Conservation (phyloP, 176 grass and related monocot genomes). For the Pontederia crassipes region DNA sequence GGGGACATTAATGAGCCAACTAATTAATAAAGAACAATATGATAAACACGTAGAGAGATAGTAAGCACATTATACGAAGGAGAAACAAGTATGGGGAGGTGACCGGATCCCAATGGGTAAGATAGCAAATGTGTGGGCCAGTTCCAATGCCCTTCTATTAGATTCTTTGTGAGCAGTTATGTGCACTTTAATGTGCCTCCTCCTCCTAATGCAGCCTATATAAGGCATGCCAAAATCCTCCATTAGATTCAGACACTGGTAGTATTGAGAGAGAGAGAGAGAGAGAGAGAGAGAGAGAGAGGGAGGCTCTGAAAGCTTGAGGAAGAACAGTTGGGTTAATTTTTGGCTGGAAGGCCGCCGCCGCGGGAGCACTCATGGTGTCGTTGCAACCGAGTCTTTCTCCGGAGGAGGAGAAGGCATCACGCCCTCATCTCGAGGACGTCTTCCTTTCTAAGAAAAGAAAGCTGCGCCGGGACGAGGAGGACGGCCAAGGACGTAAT, state of each 20-base stretch:
- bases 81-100: constrained; percentile 16
- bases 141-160: constrained; percentile 44
- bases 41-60: neutral
- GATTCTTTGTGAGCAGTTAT: constrained; percentile 58
- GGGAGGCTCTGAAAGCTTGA: constrained; percentile 2
- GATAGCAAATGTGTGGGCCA: constrained; percentile 49
- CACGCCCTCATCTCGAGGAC: constrained; percentile 22
- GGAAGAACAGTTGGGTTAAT: neutral
- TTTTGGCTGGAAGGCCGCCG: neutral
- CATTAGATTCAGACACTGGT: neutral
- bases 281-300: constrained; percentile 5
- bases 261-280: neutral
- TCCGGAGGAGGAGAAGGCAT: constrained; percentile 39
- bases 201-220: constrained; percentile 29
- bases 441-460: constrained; percentile 43
- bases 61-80: constrained; percentile 3
- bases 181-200: constrained; percentile 51
- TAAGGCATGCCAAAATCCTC: constrained; percentile 36
- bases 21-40: neutral
- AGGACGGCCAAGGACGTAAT: neutral
- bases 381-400: constrained; percentile 59
- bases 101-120: constrained; percentile 25
- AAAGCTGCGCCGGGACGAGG: constrained; percentile 27
- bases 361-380: constrained; percentile 27
- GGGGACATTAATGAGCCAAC: constrained; percentile 4